Percentiles rank a stretch among this genome's conserved stretches.
phyloP scores from a whole-genome alignment of 176 grass and related monocot genomes.

The Lolium multiflorum region DNA sequence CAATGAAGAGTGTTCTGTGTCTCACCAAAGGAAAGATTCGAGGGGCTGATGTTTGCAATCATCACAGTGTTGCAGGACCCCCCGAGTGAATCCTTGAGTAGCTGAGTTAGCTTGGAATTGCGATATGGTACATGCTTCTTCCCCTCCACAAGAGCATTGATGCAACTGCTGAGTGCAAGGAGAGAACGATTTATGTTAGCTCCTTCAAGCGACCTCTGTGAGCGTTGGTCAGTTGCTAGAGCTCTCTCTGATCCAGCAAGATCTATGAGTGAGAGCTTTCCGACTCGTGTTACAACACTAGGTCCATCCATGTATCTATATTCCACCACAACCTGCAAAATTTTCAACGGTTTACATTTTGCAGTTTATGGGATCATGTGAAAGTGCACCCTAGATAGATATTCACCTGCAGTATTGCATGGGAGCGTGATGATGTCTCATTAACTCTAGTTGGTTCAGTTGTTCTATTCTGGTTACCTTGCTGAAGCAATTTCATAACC shows the following conservation, averaged over 20 bases:
- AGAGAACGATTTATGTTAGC: constrained; percentile 97
- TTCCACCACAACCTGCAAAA: constrained; percentile 77
- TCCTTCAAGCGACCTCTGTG: constrained; percentile 82
- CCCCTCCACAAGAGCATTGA: constrained; percentile 95
- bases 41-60: constrained; percentile 94
- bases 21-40: constrained; percentile 76
- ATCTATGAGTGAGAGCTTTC: constrained; percentile 94
- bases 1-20: constrained; percentile 98
- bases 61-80: constrained; percentile 93
- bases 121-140: constrained; percentile 96
- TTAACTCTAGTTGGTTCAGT: constrained; percentile 91
- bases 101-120: constrained; percentile 95
- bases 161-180: constrained; percentile 89
- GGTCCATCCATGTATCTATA: constrained; percentile 71
- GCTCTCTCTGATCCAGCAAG: constrained; percentile 98
- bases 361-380: background rate
- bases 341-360: constrained; percentile 35
- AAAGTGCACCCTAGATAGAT: constrained; percentile 7
- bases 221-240: constrained; percentile 85
- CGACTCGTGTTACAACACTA: constrained; percentile 55
- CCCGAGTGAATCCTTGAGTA: constrained; percentile 97
- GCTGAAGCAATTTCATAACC: constrained; percentile 97
- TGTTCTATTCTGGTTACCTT: constrained; percentile 94
- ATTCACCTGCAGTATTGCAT: constrained; percentile 91
- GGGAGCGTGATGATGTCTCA: constrained; percentile 93